Percentiles rank a stretch among this genome's conserved stretches.
Conservation (phyloP, 352 stramenopile species). For the Globisporangium megalacanthum region DNA sequence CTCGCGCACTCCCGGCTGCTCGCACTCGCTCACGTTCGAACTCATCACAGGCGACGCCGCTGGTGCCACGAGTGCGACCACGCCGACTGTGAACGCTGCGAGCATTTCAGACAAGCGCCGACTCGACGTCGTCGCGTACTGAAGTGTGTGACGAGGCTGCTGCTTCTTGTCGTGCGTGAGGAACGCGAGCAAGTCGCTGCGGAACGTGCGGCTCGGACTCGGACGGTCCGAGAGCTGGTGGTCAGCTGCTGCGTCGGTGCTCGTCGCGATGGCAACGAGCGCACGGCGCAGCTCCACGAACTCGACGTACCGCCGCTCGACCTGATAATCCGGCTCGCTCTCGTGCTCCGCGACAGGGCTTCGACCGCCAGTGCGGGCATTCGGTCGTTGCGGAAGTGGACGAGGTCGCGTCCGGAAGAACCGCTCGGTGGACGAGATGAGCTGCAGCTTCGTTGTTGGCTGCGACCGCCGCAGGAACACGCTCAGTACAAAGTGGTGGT, state of each 20-base stretch:
- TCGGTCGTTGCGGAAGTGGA: not conserved
- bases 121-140: not conserved
- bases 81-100: not conserved
- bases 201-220: not conserved
- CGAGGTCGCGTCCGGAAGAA: constrained; percentile 2
- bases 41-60: not conserved
- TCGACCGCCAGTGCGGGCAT: not conserved
- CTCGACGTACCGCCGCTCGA: constrained; percentile 55
- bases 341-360: not conserved
- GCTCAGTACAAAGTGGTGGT: constrained; percentile 10
- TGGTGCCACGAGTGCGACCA: not conserved
- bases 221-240: no score
- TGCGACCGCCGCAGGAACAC: constrained; percentile 4
- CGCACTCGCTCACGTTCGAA: no score
- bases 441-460: not conserved
- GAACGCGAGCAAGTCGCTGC: not conserved
- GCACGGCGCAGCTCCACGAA: constrained; percentile 18
- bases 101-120: not conserved
- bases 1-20: not conserved
- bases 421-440: constrained; percentile 2
- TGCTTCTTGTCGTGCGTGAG: constrained; percentile 2
- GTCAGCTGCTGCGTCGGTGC: no score
- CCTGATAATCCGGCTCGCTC: constrained; percentile 36
- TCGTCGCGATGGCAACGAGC: not conserved
- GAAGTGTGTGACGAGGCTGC: not conserved